Evolutionary conservation across 306 rosid genomes (phyloP), one percentile per base, ranked within the genome.

Genomic region (Gynostemma pentaphyllum): DNA sequence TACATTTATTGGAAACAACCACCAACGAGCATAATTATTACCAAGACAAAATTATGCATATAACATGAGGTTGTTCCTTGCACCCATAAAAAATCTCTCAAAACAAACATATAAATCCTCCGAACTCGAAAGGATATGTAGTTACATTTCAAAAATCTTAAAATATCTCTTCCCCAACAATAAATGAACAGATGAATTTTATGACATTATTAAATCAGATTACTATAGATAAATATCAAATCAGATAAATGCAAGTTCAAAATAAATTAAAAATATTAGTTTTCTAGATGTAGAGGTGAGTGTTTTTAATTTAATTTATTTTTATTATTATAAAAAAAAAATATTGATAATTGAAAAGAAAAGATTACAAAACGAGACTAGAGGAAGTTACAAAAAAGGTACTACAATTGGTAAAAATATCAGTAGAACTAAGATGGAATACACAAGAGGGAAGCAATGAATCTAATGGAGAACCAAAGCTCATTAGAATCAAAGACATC

Each of bases 1-100:
- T 92, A 75, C 68, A 82, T 27, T 61, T 27, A 26, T 27, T 13
- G 54, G 45, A 23, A 75, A 41, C 23, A 61, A 12, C 44, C n/a
- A 46, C 16, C 10, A 5, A 1, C 53, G 30, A 41, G 41, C 54
- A 51, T 49, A 59, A n/a, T 13, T 67, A 42, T 26, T 36, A 57
- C 19, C 18, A 21, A 14, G n/a, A 14, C 37, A 32, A n/a, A 8
- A 55, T 34, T 59, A 9, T 22, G 2, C 16, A 45, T 45, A 26
- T 64, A 18, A 28, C 44, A 45, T 50, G 2, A 28, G 45, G n/a
- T n/a, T n/a, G 37, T 15, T 26, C 42, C 1, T 10, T 27, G 45
- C 49, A 41, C 14, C 39, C 36, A 42, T 63, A 21, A 12, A 63
- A 42, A 16, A 10, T 13, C n/a, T 2, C 22, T 4, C n/a, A 19